Conservation (phyloP, 805 yeast species). For the Saccharomycopsis sp. region DNA sequence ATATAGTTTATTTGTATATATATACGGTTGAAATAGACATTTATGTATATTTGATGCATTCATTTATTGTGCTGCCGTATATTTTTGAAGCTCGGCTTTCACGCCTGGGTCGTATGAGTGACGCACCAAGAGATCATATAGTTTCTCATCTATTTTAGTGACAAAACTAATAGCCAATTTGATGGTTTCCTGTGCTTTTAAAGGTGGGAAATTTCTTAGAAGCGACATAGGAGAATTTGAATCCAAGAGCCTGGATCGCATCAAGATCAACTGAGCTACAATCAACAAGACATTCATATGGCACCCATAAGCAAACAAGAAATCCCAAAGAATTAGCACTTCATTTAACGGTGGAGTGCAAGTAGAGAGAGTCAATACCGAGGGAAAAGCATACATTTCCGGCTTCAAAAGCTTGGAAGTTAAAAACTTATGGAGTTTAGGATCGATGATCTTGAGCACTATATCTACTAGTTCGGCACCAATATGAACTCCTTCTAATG, state of each 20-base stretch:
- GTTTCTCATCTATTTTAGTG: slow-evolving; percentile 59
- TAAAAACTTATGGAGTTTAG: slow-evolving; percentile 53
- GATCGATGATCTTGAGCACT: slow-evolving; percentile 66
- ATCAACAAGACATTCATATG: slow-evolving; percentile 81
- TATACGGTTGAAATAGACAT: background rate
- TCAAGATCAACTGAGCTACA: slow-evolving; percentile 72
- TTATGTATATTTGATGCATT: background rate
- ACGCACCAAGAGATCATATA: slow-evolving; percentile 34
- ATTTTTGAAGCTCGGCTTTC: slow-evolving; percentile 9
- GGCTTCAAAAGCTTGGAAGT: slow-evolving; percentile 65
- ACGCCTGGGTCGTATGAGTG: slow-evolving; percentile 17
- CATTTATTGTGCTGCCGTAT: background rate
- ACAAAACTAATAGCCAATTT: slow-evolving; percentile 75
- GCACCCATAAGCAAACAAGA: slow-evolving; percentile 82
- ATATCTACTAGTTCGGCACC: slow-evolving; percentile 69
- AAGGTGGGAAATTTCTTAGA: slow-evolving; percentile 62
- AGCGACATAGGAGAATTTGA: slow-evolving; percentile 63
- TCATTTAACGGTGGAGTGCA: slow-evolving; percentile 81
- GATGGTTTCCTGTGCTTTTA: slow-evolving; percentile 69
- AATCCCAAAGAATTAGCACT: slow-evolving; percentile 80
- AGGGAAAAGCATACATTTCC: slow-evolving; percentile 79
- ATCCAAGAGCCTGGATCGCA: slow-evolving; percentile 54
- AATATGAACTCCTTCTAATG: slow-evolving; percentile 73
- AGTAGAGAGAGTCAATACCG: slow-evolving; percentile 77
- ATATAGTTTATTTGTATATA: background rate